Conservation (phyloP, 805 yeast genomes). For the Zygoascus tannicola region DNA sequence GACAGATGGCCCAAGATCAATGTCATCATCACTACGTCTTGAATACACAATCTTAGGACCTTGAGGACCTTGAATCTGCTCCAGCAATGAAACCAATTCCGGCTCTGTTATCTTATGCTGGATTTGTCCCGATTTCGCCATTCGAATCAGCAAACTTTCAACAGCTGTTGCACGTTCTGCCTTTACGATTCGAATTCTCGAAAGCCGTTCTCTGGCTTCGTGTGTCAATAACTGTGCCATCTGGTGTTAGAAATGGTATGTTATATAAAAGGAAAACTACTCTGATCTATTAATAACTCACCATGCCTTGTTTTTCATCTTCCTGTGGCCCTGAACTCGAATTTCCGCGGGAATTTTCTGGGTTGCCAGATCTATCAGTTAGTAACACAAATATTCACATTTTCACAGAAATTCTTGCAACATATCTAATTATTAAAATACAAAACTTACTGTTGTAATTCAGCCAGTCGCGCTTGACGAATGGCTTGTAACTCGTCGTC, state of each 20-base stretch:
- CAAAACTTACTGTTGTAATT: slow-evolving; percentile 41
- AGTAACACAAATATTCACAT: not conserved
- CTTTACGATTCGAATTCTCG: slow-evolving; percentile 78
- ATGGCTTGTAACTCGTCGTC: slow-evolving; percentile 82
- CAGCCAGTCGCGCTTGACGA: slow-evolving; percentile 84
- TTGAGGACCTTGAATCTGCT: slow-evolving; percentile 58
- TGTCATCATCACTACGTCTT: slow-evolving; percentile 32
- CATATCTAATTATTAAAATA: no score
- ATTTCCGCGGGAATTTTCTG: not conserved
- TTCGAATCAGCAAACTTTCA: slow-evolving; percentile 63
- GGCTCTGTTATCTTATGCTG: slow-evolving; percentile 65
- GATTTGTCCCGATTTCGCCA: slow-evolving; percentile 71
- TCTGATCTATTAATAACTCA: slow-evolving; percentile 10
- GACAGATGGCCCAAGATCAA: slow-evolving; percentile 33
- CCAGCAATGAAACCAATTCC: slow-evolving; percentile 74
- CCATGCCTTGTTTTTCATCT: slow-evolving; percentile 32
- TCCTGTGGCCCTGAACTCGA: slow-evolving; percentile 12
- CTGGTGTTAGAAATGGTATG: slow-evolving; percentile 13
- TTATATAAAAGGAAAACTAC: not conserved
- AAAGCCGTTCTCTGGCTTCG: slow-evolving; percentile 76
- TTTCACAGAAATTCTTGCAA: no score
- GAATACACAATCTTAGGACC: slow-evolving; percentile 55
- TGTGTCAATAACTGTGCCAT: slow-evolving; percentile 69
- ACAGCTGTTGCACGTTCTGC: slow-evolving; percentile 84
- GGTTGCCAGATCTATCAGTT: not conserved